Percentiles rank a stretch among this genome's conserved stretches.
These are phyloP conservation scores for Mycena haematopus DNA, from an alignment of 768 basidiomycete species.

Conservation along the genomic window DNA sequence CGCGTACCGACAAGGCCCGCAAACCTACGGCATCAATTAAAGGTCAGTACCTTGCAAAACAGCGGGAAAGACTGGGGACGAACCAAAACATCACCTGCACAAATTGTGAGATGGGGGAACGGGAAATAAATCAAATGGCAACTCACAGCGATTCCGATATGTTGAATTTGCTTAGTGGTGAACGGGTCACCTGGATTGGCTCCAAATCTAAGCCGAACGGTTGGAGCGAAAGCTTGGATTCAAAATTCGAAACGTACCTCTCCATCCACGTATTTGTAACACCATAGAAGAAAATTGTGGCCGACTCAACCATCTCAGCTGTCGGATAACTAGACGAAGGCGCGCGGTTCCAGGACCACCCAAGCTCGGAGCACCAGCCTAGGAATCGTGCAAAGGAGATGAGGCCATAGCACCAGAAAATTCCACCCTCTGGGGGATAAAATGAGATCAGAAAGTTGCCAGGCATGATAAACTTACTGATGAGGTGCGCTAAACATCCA, in stretches of 20 bases:
- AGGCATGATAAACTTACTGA: constrained; percentile 63
- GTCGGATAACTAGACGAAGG: constrained; percentile 58
- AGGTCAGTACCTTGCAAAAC: background rate
- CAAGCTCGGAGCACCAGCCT: constrained; percentile 82
- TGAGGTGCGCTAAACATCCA: constrained; percentile 87
- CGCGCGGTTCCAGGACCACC: constrained; percentile 94
- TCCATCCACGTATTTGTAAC: constrained; percentile 97
- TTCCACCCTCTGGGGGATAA: constrained; percentile 70
- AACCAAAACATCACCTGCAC: constrained; percentile 78
- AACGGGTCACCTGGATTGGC: constrained; percentile 81
- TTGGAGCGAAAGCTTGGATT: background rate
- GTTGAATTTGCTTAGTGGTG: constrained; percentile 91
- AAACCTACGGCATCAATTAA: constrained; percentile 56
- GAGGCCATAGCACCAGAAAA: constrained; percentile 93
- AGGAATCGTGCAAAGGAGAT: constrained; percentile 93
- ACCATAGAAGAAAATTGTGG: constrained; percentile 88
- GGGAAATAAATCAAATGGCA: constrained; percentile 1
- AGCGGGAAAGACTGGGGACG: background rate
- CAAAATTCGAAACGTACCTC: constrained; percentile 16
- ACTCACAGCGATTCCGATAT: constrained; percentile 88
- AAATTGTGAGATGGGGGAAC: constrained; percentile 7
- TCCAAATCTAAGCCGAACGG: constrained; percentile 65
- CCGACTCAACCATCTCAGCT: constrained; percentile 80
- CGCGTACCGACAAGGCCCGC: constrained; percentile 76
- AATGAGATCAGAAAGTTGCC: constrained; percentile 9